Percentiles rank a stretch among this genome's conserved stretches.
These are phyloP conservation scores for Akanthomyces uredinophilus DNA, from an alignment of 2,329 filamentous ascomycete species.

Conservation along the genomic window DNA sequence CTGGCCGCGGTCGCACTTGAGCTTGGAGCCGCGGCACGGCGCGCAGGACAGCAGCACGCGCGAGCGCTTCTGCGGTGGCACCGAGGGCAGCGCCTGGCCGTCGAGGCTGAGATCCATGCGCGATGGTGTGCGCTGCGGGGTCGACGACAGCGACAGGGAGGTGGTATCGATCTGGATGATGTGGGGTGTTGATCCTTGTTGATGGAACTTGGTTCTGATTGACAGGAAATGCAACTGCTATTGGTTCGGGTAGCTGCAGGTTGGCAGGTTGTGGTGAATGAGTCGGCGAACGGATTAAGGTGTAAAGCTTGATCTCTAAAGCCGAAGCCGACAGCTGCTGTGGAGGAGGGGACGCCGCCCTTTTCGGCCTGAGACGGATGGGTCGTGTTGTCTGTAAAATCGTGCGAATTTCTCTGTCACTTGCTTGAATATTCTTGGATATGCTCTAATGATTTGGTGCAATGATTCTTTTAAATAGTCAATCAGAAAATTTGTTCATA, in stretches of 20 bases:
- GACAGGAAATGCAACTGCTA: neutral
- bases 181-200: neutral
- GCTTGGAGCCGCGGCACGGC: slow-evolving; percentile 48
- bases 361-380: neutral
- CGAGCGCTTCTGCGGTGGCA: slow-evolving; percentile 35
- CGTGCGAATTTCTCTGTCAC: too few species aligned
- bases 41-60: slow-evolving; percentile 48
- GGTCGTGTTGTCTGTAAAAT: neutral
- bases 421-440: too few species aligned
- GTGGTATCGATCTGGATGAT: neutral
- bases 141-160: neutral
- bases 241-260: neutral
- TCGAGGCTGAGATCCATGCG: slow-evolving; percentile 12
- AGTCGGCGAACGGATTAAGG: neutral
- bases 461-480: too few species aligned
- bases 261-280: neutral
- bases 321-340: neutral
- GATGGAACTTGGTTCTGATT: neutral
- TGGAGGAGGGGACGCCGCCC: neutral
- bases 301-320: neutral
- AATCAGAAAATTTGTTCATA: neutral
- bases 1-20: slow-evolving; percentile 50
- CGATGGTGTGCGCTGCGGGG: neutral
- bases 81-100: slow-evolving; percentile 1
- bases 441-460: too few species aligned